phyloP scores from a whole-genome alignment of 1,284 basidiomycete species.

The Boletus holoroseus region DNA sequence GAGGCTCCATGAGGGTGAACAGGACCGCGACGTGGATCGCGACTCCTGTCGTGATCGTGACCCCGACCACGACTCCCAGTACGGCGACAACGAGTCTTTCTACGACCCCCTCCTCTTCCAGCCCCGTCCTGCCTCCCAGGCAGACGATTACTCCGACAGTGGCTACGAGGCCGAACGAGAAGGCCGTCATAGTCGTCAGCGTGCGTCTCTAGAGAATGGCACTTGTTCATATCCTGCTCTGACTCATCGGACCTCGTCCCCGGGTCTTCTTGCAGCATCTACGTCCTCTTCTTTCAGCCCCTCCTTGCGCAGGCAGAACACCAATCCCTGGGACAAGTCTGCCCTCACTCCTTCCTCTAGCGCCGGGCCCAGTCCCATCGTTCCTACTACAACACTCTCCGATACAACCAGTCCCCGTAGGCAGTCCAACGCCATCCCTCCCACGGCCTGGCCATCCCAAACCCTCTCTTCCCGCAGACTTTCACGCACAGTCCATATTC shows the following conservation, averaged over 20 bases:
- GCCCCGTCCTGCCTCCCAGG: conserved; percentile 49
- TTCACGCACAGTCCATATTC: conserved; percentile 76
- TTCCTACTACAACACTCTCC: conserved; percentile 51
- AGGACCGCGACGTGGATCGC: conserved; percentile 56
- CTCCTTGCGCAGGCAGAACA: conserved; percentile 60
- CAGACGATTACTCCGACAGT: conserved; percentile 70
- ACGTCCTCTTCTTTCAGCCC: conserved; percentile 54
- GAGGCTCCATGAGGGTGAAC: conserved; percentile 69
- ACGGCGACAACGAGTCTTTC: conserved; percentile 49
- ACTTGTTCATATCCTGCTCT: conserved; percentile 39
- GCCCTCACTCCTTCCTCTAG: conserved; percentile 49
- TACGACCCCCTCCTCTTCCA: conserved; percentile 58
- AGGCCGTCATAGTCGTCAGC: conserved; percentile 65
- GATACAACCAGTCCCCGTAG: conserved; percentile 62
- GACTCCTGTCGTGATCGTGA: conserved; percentile 50
- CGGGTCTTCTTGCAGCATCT: conserved; percentile 56
- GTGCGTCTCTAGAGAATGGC: conserved; percentile 56
- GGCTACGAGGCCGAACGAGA: conserved; percentile 75
- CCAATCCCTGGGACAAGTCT: conserved; percentile 62
- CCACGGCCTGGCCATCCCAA: conserved; percentile 52
- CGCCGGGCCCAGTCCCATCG: conserved; percentile 41
- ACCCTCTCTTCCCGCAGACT: conserved; percentile 63
- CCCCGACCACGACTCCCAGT: conserved; percentile 45
- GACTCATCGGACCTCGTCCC: conserved; percentile 51
- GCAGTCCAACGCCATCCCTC: conserved; percentile 44